Base-by-base conservation (phyloP, 768 basidiomycete species). In the Termitomyces sp. region DNA sequence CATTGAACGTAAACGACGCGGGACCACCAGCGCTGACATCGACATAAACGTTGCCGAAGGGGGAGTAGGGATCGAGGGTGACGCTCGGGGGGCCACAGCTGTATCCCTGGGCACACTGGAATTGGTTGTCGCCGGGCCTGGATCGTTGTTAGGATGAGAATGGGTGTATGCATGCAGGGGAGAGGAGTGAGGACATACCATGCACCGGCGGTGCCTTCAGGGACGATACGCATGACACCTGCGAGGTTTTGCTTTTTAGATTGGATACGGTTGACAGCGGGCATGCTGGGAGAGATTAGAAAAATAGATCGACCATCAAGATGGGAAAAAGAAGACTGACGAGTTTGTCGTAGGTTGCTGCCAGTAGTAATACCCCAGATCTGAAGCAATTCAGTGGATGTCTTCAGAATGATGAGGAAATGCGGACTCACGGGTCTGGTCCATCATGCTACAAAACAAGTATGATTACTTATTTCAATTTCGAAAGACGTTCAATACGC, bases 331-430 rank as follows among this genome's bases (percentile, higher is more conserved):
- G 41, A 38, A 15, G 0, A 67, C 76, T 41, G 51, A 80, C 77
- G 79, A 78, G 66, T 88, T 81, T 14, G 77, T 74, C 79, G 82
- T 82, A 4, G 85, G 84, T 61, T 85, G 84, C 58, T 89, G 86
- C 82, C 85, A 87, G 66, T 88, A 86, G 58, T 76, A 80, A 57
- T 84, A 87, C 52, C 78, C 78, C 55, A 83, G 63, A 67, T 81
- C 74, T 77, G 28, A 45, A 55, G 26, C 0, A 32, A 38, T n/a
- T 47, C 44, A 49, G 35, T 17, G 26, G 40, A 5, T 30, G 8
- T n/a, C 12, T 40, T 21, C 2, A 21, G 42, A 12, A 12, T 26
- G 32, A 19, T 34, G 46, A 17, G 14, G 30, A 5, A 1, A 21
- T 15, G 12, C 11, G 17, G 7, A 61, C 73, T 56, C 53, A 76